Conservation (phyloP, 2,329 filamentous ascomycete genomes). For the Chaetomiaceae sp. region DNA sequence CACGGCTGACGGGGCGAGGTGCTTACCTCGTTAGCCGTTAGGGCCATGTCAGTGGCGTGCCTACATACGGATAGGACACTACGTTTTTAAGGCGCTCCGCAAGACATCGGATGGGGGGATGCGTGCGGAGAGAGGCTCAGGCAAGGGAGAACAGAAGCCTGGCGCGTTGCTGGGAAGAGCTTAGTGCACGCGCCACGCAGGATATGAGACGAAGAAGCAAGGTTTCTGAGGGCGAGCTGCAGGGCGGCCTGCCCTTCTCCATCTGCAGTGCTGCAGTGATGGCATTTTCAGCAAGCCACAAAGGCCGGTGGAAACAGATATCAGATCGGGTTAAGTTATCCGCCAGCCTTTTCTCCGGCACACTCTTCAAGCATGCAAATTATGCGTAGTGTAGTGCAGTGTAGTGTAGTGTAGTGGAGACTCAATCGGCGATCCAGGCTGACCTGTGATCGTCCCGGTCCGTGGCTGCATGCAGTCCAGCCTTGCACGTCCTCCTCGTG, state of each 20-base stretch:
- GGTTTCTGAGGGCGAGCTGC: slow-evolving; percentile 3
- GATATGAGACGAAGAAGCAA: not conserved
- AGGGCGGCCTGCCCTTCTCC: not conserved
- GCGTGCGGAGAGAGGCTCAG: no score
- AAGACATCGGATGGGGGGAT: no score
- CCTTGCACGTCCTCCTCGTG: not conserved
- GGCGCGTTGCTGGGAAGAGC: no score
- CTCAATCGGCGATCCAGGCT: not conserved
- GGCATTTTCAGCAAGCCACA: slow-evolving; percentile 17
- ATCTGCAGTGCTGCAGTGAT: not conserved
- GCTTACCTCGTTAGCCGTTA: no score
- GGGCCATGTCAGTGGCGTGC: no score
- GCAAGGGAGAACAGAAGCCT: no score
- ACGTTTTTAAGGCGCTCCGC: no score
- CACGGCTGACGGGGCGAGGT: no score
- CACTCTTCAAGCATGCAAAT: no score
- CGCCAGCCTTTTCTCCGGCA: not conserved
- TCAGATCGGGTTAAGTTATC: not conserved
- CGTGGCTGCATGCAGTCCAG: slow-evolving; percentile 10
- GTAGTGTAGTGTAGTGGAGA: not conserved
- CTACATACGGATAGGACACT: no score
- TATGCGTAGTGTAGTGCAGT: no score
- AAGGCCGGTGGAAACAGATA: not conserved
- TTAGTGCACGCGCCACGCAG: not conserved
- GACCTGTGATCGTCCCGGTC: slow-evolving; percentile 6